Conservation (phyloP, 2,329 filamentous ascomycete genomes). For the Paracamarosporium sp. region DNA sequence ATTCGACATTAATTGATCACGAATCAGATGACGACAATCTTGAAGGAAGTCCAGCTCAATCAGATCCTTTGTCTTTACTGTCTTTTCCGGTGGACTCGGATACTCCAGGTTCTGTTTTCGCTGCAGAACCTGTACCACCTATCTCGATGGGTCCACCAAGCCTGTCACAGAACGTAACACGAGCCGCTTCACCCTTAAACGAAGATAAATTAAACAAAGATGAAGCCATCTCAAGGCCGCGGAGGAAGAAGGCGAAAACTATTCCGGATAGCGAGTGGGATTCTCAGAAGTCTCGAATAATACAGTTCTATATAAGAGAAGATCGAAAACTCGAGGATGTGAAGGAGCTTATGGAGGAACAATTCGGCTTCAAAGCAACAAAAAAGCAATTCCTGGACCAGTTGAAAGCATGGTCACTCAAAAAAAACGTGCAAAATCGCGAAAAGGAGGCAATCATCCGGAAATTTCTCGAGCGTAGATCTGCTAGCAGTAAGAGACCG, state of each 20-base stretch:
- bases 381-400: background rate
- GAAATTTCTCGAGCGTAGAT: background rate
- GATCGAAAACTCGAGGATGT: background rate
- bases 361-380: background rate
- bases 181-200: too few relatives aligned
- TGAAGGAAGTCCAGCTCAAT: too few relatives aligned
- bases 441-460: background rate
- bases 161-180: too few relatives aligned
- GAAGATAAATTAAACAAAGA: too few relatives aligned
- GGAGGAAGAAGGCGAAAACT: background rate
- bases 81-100: too few relatives aligned
- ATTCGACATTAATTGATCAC: too few relatives aligned
- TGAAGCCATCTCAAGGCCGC: too few relatives aligned
- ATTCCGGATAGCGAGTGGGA: background rate
- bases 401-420: background rate
- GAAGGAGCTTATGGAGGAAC: background rate
- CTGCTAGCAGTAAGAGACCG: background rate
- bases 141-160: too few relatives aligned
- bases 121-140: too few relatives aligned
- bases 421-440: background rate
- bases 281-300: background rate
- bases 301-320: background rate
- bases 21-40: too few relatives aligned
- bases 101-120: too few relatives aligned
- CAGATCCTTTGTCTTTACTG: too few relatives aligned